Conservation (phyloP, 352 stramenopile genomes). For the Phytophthora sansomeana region DNA sequence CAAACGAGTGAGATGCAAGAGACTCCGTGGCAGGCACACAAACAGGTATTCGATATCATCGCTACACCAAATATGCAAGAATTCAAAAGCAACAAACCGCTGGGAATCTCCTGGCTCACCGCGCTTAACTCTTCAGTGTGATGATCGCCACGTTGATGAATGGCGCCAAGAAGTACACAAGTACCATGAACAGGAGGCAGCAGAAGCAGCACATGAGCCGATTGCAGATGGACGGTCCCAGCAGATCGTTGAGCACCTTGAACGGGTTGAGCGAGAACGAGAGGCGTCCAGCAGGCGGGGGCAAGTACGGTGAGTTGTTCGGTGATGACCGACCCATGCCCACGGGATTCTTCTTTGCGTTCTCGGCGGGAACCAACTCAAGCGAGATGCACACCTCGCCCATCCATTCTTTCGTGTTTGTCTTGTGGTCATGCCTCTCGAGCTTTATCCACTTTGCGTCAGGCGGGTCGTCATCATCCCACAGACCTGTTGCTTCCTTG, state of each 20-base stretch:
- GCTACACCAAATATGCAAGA: slow-evolving; percentile 20
- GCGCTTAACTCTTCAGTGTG: slow-evolving; percentile 55
- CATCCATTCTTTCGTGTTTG: slow-evolving; percentile 83
- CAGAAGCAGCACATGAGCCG: slow-evolving; percentile 86
- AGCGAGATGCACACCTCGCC: slow-evolving; percentile 89
- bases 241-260: slow-evolving; percentile 87
- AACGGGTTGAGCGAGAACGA: slow-evolving; percentile 94
- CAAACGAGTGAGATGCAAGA: slow-evolving; percentile 12
- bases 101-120: neutral
- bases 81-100: slow-evolving; percentile 9
- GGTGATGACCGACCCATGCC: slow-evolving; percentile 89
- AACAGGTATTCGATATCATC: slow-evolving; percentile 34
- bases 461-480: slow-evolving; percentile 81
- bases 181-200: slow-evolving; percentile 85
- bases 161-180: slow-evolving; percentile 88
- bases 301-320: slow-evolving; percentile 94
- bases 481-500: slow-evolving; percentile 84
- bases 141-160: slow-evolving; percentile 89
- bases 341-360: slow-evolving; percentile 78
- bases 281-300: slow-evolving; percentile 88
- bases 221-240: slow-evolving; percentile 90
- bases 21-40: slow-evolving; percentile 2
- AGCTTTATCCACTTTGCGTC: slow-evolving; percentile 90
- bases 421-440: slow-evolving; percentile 84
- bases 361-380: slow-evolving; percentile 89